Conservation (phyloP, 257 asterid species). For the Plantago major region DNA sequence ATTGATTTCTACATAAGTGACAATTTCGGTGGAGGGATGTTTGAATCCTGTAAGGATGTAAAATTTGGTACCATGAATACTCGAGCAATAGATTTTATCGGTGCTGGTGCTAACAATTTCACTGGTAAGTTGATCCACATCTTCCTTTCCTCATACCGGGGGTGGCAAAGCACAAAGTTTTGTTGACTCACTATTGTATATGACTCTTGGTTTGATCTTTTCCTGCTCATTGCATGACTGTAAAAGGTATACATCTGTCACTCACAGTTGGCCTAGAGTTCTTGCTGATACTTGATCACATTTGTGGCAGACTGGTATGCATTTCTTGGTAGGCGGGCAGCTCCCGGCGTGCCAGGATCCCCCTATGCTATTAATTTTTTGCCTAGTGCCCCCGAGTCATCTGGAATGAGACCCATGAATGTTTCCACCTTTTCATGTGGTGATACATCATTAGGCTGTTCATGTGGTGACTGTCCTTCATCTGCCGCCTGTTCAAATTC, state of each 20-base stretch:
- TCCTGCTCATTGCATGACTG: background rate
- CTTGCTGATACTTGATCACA: conserved; percentile 24
- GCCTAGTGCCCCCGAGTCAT: conserved; percentile 58
- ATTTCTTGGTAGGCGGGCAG: conserved; percentile 72
- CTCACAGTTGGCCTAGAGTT: conserved; percentile 6
- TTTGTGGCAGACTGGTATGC: conserved; percentile 81
- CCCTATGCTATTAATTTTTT: conserved; percentile 79
- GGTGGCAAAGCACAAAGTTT: background rate
- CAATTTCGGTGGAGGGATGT: conserved; percentile 73
- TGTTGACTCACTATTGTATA: background rate
- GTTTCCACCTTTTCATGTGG: conserved; percentile 80
- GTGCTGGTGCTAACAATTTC: conserved; percentile 90
- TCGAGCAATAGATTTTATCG: conserved; percentile 91
- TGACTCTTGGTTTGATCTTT: background rate
- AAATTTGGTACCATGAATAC: conserved; percentile 96
- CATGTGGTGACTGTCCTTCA: conserved; percentile 98
- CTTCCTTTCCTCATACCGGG: background rate
- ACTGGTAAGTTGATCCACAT: conserved; percentile 40
- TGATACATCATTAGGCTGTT: conserved; percentile 91
- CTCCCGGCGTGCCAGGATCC: conserved; percentile 76
- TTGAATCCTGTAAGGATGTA: conserved; percentile 95
- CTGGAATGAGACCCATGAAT: conserved; percentile 90
- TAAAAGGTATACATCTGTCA: background rate
- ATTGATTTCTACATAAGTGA: conserved; percentile 74
- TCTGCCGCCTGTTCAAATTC: conserved; percentile 68